Evolutionary conservation across 352 stramenopile species (phyloP).

Genomic region (Hyaloperonospora arabidopsidis): DNA sequence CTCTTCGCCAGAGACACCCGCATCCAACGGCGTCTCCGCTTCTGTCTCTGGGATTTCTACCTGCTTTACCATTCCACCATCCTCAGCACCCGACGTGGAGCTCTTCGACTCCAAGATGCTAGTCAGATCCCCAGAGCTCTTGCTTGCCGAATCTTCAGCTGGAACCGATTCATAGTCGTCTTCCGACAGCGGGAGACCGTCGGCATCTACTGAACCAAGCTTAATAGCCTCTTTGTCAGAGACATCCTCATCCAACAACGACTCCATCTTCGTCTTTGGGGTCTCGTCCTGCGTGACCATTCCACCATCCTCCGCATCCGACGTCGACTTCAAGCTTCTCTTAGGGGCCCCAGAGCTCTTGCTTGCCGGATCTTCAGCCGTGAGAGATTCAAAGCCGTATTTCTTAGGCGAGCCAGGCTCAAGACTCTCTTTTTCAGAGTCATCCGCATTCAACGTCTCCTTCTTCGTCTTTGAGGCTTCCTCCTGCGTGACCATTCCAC

Average conservation of each 20-base stretch:
- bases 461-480: too few relatives aligned
- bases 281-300: slow-evolving; percentile 11
- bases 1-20: too few relatives aligned
- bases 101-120: slow-evolving; percentile 4
- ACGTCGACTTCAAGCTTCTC: slow-evolving; percentile 5
- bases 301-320: slow-evolving; percentile 3
- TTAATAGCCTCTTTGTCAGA: too few relatives aligned
- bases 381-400: slow-evolving; percentile 2
- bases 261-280: neutral
- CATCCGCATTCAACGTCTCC: neutral
- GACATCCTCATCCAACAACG: neutral
- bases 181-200: slow-evolving; percentile 5
- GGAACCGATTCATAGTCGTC: slow-evolving; percentile 1
- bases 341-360: slow-evolving; percentile 11
- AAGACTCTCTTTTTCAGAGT: too few relatives aligned
- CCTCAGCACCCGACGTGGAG: neutral
- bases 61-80: slow-evolving; percentile 11
- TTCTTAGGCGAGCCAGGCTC: neutral
- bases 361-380: slow-evolving; percentile 9
- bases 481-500: too few relatives aligned
- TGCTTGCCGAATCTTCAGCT: slow-evolving; percentile 9
- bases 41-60: slow-evolving; percentile 3
- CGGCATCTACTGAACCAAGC: neutral
- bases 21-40: neutral
- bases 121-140: slow-evolving; percentile 11